Base-by-base conservation (phyloP, 768 basidiomycete species). In the Lentinula edodes region DNA sequence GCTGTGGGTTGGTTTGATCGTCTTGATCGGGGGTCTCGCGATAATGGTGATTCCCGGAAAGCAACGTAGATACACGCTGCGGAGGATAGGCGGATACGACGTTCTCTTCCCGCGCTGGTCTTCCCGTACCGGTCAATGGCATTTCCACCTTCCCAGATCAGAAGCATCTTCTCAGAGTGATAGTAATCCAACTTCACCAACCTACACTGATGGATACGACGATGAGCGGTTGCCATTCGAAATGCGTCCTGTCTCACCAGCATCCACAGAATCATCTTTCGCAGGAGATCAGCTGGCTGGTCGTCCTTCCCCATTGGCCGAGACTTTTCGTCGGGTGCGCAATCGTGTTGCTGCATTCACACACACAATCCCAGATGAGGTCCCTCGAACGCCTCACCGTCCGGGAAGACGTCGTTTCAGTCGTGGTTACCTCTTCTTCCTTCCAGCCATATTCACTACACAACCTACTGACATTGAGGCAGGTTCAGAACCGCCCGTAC, bases 1-100 rank as follows among this genome's bases (percentile, higher is more conserved):
- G 64, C 91, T 98, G 90, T 93, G 90, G 86, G 63, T 94, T 20
- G 93, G 92, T 0, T 72, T 91, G 61, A 72, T 83, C 23, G 73
- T 96, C 64, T 80, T 96, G 35, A 73, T 96, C 42, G 70, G 86
- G 50, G 93, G 93, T 20, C 71, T 88, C 50, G 71, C 87, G 52
- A 83, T 87, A 65, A 73, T 83, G 52, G 74, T 73, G 2, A 73
- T 83, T 63, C 85, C 84, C 46, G 71, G 70, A 64, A 85, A 82
- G 69, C 83, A 86, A 65, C 82, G 89, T 61, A 81, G 84, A 63
- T 81, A 81, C 63, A 78, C 78, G 64, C 76, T 87, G 56, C 76
- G 85, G 65, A 79, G 83, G 64, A 83, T 88, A 20, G 83, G 86
- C 43, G 86, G 87, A 12, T 93, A 93, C 68, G 90, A 93, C 39